Base-by-base conservation (phyloP, 2,329 filamentous ascomycete species). In the Colletotrichum filicis region DNA sequence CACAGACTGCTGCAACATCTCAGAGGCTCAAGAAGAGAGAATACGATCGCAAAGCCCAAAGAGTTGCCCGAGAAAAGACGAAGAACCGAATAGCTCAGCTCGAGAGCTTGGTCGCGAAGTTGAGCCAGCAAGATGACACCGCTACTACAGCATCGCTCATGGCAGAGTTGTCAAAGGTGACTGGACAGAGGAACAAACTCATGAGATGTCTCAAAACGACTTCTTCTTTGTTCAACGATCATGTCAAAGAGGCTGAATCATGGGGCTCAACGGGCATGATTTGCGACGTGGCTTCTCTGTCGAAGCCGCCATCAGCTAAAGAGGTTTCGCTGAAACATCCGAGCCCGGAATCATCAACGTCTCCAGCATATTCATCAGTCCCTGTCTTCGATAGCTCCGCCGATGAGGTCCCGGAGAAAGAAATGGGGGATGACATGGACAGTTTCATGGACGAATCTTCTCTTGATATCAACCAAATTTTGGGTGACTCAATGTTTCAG, bases 11-110 rank as follows among this genome's bases (percentile, higher is more conserved):
- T 8, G 64, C 66, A 6, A 52, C 68, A 4, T 62, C 64, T 4
- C 66, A 66, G 1, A 42, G 64, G 3, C 74, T 79, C 9, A 80
- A 78, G 75, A 81, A 81, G 75, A 58, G 79, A 8, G 79, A 81
- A 49, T 76, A 80, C 6, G 79, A 81, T 53, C 79, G 79, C 60
- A 79, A 78, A 49, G 79, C 79, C 1, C 79, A 81, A 68, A 75
- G 79, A 4, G 66, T 78, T 19, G 78, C 78, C 1, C 78, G 79
- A 0, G 79, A 81, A 30, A 75, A 80, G 12, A 80, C 76, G 11
- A 80, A 79, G 68, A 79, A 74, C 35, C 78, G 79, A 6, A 81
- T 81, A 42, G 75, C 79, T 1, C 76, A 79, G 24, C 75, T 81
- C 0, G 79, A 81, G 64, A 73, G 74, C 52, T 69, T 78, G 73